Base-by-base conservation (phyloP, 129 eudicot genomes). In the Cynara cardunculus region DNA sequence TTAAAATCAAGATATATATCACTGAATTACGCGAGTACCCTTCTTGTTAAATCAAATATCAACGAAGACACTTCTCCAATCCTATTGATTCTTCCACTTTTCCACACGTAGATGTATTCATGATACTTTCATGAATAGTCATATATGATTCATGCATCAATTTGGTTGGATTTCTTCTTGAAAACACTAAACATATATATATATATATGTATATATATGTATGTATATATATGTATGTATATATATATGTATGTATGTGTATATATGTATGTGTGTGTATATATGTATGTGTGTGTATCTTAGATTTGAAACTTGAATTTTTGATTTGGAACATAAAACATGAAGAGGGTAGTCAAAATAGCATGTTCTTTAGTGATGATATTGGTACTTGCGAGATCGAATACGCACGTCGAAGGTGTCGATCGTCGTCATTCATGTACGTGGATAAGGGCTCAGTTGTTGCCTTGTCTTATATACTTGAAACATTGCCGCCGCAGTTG, bases 51-150 rank as follows among this genome's bases (percentile, higher is more conserved):
- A n/a, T n/a, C n/a, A n/a, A n/a, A n/a, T n/a, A n/a, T n/a, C n/a
- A n/a, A n/a, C n/a, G n/a, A n/a, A n/a, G n/a, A n/a, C n/a, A n/a
- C n/a, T 64, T 72, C 56, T 79, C 53, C 24, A 49, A 69, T 69
- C 75, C 18, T 19, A n/a, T 46, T 34, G 7, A 49, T 49, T 12
- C 56, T 69, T 13, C 71, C 71, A 72, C 41, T 12, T 32, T 69
- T 13, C 71, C 71, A 72, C 41, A 80, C 71, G 71, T 73, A 80
- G 59, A 22, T 68, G 28, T 18, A 59, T 80, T 71, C 84, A 80
- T 80, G 78, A 71, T 6, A 72, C 41, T 25, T 80, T 4, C 31
- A 65, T 78, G 62, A 59, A 61, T 25, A n/a, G 24, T 80, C 31
- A 24, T 34, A 28, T 53, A 13, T 21, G 11, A 22, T 34, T n/a